Evolutionary conservation across 2,329 filamentous ascomycete genomes (phyloP).

Genomic region (Colletotrichum gloeosporioides): DNA sequence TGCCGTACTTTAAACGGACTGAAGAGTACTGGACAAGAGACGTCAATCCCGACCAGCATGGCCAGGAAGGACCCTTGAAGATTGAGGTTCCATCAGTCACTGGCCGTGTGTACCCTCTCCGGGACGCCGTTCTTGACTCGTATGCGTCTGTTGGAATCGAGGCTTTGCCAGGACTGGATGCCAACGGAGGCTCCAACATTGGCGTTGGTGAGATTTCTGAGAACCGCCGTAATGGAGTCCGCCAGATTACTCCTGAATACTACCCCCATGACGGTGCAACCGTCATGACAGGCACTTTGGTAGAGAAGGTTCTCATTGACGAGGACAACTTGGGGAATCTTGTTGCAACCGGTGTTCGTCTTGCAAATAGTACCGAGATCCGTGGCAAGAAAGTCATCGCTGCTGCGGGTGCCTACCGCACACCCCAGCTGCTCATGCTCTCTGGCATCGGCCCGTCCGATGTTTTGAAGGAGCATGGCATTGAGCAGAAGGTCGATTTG

Average conservation of each 20-base stretch:
- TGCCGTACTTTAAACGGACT: constrained; percentile 2
- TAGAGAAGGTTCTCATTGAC: constrained; percentile 24
- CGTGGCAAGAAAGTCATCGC: constrained; percentile 41
- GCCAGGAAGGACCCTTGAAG: constrained; percentile 40
- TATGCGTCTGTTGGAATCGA: constrained; percentile 46
- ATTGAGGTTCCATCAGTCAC: constrained; percentile 32
- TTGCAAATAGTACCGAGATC: constrained; percentile 28
- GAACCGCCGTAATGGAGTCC: constrained; percentile 27
- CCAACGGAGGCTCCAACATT: constrained; percentile 33
- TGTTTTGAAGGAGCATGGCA: constrained; percentile 44
- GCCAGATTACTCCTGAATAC: constrained; percentile 25
- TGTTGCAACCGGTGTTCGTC: constrained; percentile 30
- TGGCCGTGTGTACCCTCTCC: constrained; percentile 42
- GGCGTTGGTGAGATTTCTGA: constrained; percentile 35
- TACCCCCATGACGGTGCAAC: constrained; percentile 31
- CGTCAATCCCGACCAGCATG: constrained; percentile 38
- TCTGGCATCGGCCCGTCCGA: constrained; percentile 54
- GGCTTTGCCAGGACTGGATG: constrained; percentile 25
- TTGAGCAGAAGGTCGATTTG: constrained; percentile 45
- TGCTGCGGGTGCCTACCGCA: constrained; percentile 54
- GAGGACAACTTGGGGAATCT: neutral
- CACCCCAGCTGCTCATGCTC: constrained; percentile 56
- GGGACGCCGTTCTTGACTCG: constrained; percentile 35
- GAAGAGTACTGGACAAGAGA: constrained; percentile 26
- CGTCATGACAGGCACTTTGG: constrained; percentile 27